These are phyloP conservation scores for Aspergillus viridinutans DNA, from an alignment of 2,329 filamentous ascomycete species.

Conservation along the genomic window DNA sequence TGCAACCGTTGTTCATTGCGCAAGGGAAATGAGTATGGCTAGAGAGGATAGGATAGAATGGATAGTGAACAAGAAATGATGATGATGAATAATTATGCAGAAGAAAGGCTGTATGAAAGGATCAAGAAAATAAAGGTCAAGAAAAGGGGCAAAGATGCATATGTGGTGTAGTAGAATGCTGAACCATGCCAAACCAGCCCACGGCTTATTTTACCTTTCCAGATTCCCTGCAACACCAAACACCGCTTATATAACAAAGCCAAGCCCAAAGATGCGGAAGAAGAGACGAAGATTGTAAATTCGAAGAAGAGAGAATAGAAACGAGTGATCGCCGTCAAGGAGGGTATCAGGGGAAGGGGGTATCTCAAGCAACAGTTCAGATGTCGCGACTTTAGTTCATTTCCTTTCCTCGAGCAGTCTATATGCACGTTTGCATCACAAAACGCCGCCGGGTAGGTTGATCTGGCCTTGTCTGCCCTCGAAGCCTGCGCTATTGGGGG, in stretches of 20 bases:
- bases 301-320: not conserved
- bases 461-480: conserved; percentile 27
- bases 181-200: not conserved
- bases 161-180: not conserved
- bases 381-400: not conserved
- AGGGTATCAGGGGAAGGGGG: conserved; percentile 6
- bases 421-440: conserved; percentile 15
- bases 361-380: conserved; percentile 18
- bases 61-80: not conserved
- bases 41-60: not conserved
- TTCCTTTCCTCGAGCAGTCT: conserved; percentile 4
- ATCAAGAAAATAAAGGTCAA: not conserved
- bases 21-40: not conserved
- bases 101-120: not conserved
- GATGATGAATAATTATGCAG: not conserved
- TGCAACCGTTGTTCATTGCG: not conserved
- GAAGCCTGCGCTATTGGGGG: conserved; percentile 31
- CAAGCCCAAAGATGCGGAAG: not conserved
- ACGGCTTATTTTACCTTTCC: not conserved
- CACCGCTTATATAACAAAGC: conserved; percentile 2
- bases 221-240: conserved; percentile 1
- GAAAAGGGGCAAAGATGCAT: not conserved
- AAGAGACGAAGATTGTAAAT: not conserved
- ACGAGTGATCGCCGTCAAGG: not conserved
- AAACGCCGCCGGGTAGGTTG: conserved; percentile 30